Percentiles rank a stretch among this genome's conserved stretches.
phyloP scores from a whole-genome alignment of 2,329 filamentous ascomycete genomes.

The Metarhizium guizhouense region DNA sequence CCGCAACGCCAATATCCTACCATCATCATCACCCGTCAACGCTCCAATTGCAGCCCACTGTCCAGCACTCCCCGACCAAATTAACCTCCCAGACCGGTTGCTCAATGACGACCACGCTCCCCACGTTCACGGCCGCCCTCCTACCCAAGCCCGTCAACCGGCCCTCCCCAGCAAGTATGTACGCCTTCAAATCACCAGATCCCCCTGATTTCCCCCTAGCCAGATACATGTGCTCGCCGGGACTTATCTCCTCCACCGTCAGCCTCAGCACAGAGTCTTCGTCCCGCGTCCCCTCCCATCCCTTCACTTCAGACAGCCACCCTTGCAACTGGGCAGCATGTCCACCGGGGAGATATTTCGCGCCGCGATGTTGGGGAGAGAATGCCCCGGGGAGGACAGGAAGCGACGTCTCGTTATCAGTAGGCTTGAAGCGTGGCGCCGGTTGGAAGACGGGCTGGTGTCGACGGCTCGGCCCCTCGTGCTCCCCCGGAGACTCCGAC shows the following conservation, averaged over 20 bases:
- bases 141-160: constrained; percentile 25
- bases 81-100: constrained; percentile 29
- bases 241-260: constrained; percentile 19
- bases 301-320: constrained; percentile 32
- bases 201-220: constrained; percentile 11
- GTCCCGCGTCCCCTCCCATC: constrained; percentile 16
- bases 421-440: constrained; percentile 30
- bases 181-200: constrained; percentile 9
- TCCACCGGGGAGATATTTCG: constrained; percentile 26
- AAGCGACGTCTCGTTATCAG: constrained; percentile 14
- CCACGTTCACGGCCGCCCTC: constrained; percentile 17
- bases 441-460: constrained; percentile 29
- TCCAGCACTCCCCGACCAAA: constrained; percentile 24
- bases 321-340: constrained; percentile 30
- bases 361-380: constrained; percentile 27
- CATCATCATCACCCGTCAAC: constrained; percentile 7
- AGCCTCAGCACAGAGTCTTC: constrained; percentile 13
- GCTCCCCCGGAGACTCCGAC: not conserved
- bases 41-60: constrained; percentile 30
- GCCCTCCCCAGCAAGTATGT: constrained; percentile 29
- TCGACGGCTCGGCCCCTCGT: no score
- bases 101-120: constrained; percentile 23
- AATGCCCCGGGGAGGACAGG: constrained; percentile 20
- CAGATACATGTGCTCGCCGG: constrained; percentile 27
- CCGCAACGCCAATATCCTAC: not conserved